Conservation (phyloP, 1,139 yeast species). For the Yamadazyma oceani region DNA sequence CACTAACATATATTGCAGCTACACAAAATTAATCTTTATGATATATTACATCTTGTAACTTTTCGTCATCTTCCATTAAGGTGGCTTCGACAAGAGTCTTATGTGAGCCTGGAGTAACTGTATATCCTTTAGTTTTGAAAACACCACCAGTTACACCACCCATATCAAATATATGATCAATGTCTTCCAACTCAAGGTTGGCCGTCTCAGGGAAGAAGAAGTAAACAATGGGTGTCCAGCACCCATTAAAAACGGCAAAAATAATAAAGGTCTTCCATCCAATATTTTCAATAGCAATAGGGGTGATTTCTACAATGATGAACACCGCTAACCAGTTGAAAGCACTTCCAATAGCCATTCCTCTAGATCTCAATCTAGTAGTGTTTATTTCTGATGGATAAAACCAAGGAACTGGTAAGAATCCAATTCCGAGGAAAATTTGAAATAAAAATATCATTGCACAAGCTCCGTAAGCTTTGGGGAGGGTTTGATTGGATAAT, state of each 20-base stretch:
- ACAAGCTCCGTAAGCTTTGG: slow-evolving; percentile 20
- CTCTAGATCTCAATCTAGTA: slow-evolving; percentile 30
- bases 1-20: too few relatives aligned
- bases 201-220: slow-evolving; percentile 61
- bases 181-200: slow-evolving; percentile 55
- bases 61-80: neutral
- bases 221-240: slow-evolving; percentile 52
- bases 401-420: slow-evolving; percentile 37
- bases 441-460: slow-evolving; percentile 34
- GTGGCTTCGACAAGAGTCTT: neutral
- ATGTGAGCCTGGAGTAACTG: slow-evolving; percentile 4
- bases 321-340: slow-evolving; percentile 35
- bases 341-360: slow-evolving; percentile 32
- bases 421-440: slow-evolving; percentile 27
- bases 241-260: slow-evolving; percentile 37
- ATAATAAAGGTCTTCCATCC: slow-evolving; percentile 30
- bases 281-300: slow-evolving; percentile 29
- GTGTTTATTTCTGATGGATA: slow-evolving; percentile 34
- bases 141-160: slow-evolving; percentile 10
- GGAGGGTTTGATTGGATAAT: slow-evolving; percentile 13
- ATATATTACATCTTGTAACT: neutral
- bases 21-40: neutral
- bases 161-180: slow-evolving; percentile 53
- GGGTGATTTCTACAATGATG: slow-evolving; percentile 42
- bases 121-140: slow-evolving; percentile 2